Evolutionary conservation across 305 asterid species (phyloP).

Genomic region (Rubia balearica): DNA sequence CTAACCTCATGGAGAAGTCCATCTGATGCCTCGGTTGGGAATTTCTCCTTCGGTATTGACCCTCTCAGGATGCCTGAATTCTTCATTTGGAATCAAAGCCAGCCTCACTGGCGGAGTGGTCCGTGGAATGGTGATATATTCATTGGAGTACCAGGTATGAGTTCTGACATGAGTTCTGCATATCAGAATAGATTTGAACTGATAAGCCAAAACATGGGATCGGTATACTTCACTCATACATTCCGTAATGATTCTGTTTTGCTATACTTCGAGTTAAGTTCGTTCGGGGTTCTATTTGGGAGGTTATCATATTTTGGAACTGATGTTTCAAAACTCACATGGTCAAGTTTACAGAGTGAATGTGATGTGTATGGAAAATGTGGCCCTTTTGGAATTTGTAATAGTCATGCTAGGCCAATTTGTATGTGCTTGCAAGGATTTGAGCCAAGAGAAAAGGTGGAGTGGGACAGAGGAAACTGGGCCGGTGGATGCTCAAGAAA

Average conservation of each 20-base stretch:
- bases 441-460: slow-evolving; percentile 7
- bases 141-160: slow-evolving; percentile 22
- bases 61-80: slow-evolving; percentile 16
- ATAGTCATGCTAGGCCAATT: background rate
- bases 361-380: slow-evolving; percentile 44
- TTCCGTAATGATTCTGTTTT: background rate
- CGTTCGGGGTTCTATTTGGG: slow-evolving; percentile 19
- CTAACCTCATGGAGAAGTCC: slow-evolving; percentile 27
- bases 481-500: slow-evolving; percentile 23
- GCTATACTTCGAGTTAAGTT: slow-evolving; percentile 3
- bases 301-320: background rate
- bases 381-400: slow-evolving; percentile 51
- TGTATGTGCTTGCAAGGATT: slow-evolving; percentile 17
- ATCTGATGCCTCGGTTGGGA: slow-evolving; percentile 26
- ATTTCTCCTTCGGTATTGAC: slow-evolving; percentile 13
- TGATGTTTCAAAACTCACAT: background rate
- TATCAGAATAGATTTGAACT: slow-evolving; percentile 19
- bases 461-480: slow-evolving; percentile 23
- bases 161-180: background rate
- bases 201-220: slow-evolving; percentile 1
- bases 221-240: slow-evolving; percentile 9
- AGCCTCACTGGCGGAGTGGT: slow-evolving; percentile 27
- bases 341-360: background rate
- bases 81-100: slow-evolving; percentile 14
- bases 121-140: slow-evolving; percentile 28